Evolutionary conservation across 306 rosid genomes (phyloP), one percentile per base, ranked within the genome.

Genomic region (Lathyrus tuberosus): DNA sequence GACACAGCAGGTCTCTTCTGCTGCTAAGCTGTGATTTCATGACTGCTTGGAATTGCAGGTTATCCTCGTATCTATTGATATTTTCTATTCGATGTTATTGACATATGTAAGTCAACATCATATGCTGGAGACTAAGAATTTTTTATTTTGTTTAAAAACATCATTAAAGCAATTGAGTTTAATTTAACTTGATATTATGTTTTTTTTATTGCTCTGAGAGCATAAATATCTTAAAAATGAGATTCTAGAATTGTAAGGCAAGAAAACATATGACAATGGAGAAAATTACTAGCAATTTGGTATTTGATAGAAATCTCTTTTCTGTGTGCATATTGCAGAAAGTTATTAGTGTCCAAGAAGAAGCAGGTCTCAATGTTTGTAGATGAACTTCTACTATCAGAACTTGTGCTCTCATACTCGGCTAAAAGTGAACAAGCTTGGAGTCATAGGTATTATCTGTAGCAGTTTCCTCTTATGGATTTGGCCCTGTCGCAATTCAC

Each of bases 41-140:
- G 54, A 88, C 96, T 44, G 95, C 98, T 24, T 88, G 98, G 98
- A 86, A 88, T 85, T 81, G 85, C 78, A 94, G 98, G 98, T 91
- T 76, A 70, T 41, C 8, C 49, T 57, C 72, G 72, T 63, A 26
- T 31, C 48, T 42, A 4, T 40, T 54, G 37, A 62, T 76, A 57
- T 9, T 51, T 53, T 28, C 63, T 67, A 5, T 11, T 46, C 9
- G 11, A 58, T 74, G 43, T 54, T 52, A 56, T 76, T 37, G 14
- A 54, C 28, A 54, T 61, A 8, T 61, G 28, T 48, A 35, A 58
- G 47, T 24, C 61, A 52, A 53, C 67, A 30, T n/a, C 44, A 33
- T 62, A 46, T 24, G 53, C 62, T 67, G 49, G 47, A 60, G 63
- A 43, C 44, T 33, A 3, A 10, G 31, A 37, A 43, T 15, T 31